Percentiles rank a stretch among this genome's conserved stretches.
phyloP scores from a whole-genome alignment of 805 yeast species.

The Candida koratica region DNA sequence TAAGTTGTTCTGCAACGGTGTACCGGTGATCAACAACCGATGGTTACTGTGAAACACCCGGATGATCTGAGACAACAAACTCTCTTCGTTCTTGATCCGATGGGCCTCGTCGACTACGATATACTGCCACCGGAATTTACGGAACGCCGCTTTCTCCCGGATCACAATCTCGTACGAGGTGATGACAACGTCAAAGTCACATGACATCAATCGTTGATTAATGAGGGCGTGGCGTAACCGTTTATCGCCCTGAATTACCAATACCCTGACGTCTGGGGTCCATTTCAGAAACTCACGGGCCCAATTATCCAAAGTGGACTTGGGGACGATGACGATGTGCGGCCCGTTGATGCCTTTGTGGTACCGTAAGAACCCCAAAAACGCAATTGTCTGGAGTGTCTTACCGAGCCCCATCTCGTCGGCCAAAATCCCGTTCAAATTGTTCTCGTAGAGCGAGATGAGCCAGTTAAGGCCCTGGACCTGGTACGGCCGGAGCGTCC shows the following conservation, averaged over 20 bases:
- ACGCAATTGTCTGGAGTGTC: slow-evolving; percentile 75
- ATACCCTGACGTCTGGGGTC: slow-evolving; percentile 74
- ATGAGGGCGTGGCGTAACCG: slow-evolving; percentile 58
- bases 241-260: slow-evolving; percentile 72
- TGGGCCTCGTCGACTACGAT: slow-evolving; percentile 82
- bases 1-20: slow-evolving; percentile 75
- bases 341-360: slow-evolving; percentile 62
- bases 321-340: slow-evolving; percentile 71
- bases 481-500: slow-evolving; percentile 67
- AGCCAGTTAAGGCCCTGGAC: slow-evolving; percentile 81
- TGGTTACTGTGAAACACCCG: slow-evolving; percentile 68
- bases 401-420: slow-evolving; percentile 88
- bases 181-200: slow-evolving; percentile 69
- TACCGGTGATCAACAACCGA: slow-evolving; percentile 73
- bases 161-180: slow-evolving; percentile 77
- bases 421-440: slow-evolving; percentile 71
- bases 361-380: slow-evolving; percentile 67
- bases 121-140: slow-evolving; percentile 71
- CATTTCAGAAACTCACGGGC: slow-evolving; percentile 68
- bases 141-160: slow-evolving; percentile 63
- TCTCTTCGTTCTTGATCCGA: slow-evolving; percentile 74
- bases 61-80: slow-evolving; percentile 67
- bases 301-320: slow-evolving; percentile 81
- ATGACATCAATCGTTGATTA: slow-evolving; percentile 44
- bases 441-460: slow-evolving; percentile 61